These are phyloP conservation scores for Carex kokanica DNA, from an alignment of 176 grass and related monocot genomes.

Conservation along the genomic window DNA sequence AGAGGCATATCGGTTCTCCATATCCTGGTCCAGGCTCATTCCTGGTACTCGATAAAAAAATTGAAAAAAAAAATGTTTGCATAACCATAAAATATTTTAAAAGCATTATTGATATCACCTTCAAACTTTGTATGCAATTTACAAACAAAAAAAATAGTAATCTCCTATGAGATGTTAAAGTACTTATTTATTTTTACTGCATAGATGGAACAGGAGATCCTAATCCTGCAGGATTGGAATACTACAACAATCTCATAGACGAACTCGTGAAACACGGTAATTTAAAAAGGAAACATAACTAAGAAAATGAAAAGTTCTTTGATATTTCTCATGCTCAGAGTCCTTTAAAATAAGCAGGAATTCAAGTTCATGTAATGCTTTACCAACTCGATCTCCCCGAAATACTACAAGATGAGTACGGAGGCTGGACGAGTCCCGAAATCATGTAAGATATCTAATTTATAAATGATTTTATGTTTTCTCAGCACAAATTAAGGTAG, in stretches of 20 bases:
- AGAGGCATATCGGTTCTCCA: slow-evolving; percentile 82
- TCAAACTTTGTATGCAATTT: background rate
- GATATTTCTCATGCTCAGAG: background rate
- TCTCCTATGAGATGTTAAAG: background rate
- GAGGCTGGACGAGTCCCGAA: slow-evolving; percentile 65
- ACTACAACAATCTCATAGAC: slow-evolving; percentile 79
- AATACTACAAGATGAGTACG: slow-evolving; percentile 75
- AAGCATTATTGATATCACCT: background rate
- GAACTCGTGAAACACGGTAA: slow-evolving; percentile 56
- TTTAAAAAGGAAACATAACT: background rate
- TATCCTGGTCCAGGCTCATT: slow-evolving; percentile 86
- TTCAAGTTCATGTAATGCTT: slow-evolving; percentile 63
- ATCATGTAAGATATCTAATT: slow-evolving; percentile 56
- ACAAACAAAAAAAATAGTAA: background rate
- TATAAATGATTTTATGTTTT: background rate
- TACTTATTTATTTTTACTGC: background rate
- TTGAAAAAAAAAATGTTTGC: background rate
- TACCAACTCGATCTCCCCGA: slow-evolving; percentile 80
- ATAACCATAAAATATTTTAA: background rate
- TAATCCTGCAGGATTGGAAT: slow-evolving; percentile 62
- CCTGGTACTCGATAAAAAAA: slow-evolving; percentile 44
- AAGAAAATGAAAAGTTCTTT: background rate
- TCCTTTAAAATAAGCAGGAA: slow-evolving; percentile 37
- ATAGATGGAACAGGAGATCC: slow-evolving; percentile 63
- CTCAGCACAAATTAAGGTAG: background rate